phyloP scores from a whole-genome alignment of 176 grass and related monocot genomes.

The Phyllostachys edulis region DNA sequence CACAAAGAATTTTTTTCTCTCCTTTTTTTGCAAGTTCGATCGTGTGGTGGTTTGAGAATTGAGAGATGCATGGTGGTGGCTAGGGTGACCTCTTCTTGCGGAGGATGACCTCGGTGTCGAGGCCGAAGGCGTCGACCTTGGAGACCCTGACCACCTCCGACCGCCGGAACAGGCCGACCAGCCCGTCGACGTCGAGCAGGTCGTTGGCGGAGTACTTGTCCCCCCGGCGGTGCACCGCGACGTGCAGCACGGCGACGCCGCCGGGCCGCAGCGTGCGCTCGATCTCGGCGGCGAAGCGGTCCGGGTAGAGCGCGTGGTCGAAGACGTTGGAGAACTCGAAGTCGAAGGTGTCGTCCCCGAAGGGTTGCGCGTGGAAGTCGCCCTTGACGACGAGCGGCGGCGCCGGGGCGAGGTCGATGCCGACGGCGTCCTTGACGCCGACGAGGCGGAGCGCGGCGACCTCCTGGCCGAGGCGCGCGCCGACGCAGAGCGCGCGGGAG shows the following conservation, averaged over 20 bases:
- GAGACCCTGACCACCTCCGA: slow-evolving; percentile 55
- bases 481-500: slow-evolving; percentile 79
- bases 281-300: slow-evolving; percentile 69
- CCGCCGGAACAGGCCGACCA: slow-evolving; percentile 50
- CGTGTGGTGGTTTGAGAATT: slow-evolving; percentile 11
- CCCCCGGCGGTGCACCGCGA: slow-evolving; percentile 69
- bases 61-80: neutral
- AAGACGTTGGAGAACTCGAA: slow-evolving; percentile 99
- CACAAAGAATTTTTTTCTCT: neutral
- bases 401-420: slow-evolving; percentile 78
- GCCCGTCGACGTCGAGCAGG: slow-evolving; percentile 52
- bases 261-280: slow-evolving; percentile 74
- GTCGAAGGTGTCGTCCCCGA: slow-evolving; percentile 59
- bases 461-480: slow-evolving; percentile 72
- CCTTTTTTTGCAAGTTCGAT: neutral
- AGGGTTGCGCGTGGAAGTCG: slow-evolving; percentile 88
- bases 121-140: slow-evolving; percentile 84
- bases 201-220: slow-evolving; percentile 96
- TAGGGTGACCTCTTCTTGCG: slow-evolving; percentile 50
- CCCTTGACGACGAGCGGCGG: slow-evolving; percentile 70
- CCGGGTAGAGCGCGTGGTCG: slow-evolving; percentile 88
- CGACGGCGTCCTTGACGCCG: slow-evolving; percentile 50
- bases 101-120: slow-evolving; percentile 89
- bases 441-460: slow-evolving; percentile 65
- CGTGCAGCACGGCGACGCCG: slow-evolving; percentile 71